phyloP scores from a whole-genome alignment of 2,329 filamentous ascomycete genomes.

The Capronia americana region DNA sequence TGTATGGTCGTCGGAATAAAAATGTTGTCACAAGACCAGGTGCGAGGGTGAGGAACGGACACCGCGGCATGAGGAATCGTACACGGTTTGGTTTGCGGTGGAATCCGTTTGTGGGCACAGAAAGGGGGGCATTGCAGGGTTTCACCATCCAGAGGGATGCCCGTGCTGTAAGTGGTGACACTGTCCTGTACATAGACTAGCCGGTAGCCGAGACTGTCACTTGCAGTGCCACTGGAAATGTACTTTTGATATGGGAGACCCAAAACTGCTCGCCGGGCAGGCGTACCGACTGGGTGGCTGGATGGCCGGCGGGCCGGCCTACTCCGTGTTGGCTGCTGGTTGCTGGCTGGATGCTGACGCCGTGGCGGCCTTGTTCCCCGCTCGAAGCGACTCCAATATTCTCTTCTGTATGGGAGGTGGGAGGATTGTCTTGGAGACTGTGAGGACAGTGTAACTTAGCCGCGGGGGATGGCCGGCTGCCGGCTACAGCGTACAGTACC shows the following conservation, averaged over 20 bases:
- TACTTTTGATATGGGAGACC: background rate
- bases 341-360: background rate
- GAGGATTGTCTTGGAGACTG: background rate
- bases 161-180: background rate
- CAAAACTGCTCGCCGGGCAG: background rate
- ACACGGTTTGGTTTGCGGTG: background rate
- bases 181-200: background rate
- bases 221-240: background rate
- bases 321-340: background rate
- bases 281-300: background rate
- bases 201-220: background rate
- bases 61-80: background rate
- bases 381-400: background rate
- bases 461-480: background rate
- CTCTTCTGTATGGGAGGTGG: background rate
- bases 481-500: background rate
- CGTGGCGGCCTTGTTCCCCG: background rate
- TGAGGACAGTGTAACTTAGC: background rate
- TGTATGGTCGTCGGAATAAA: no score
- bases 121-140: background rate
- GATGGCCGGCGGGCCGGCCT: background rate
- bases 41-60: background rate
- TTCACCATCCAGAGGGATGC: background rate
- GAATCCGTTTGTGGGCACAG: background rate
- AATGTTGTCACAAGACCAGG: background rate